Evolutionary conservation across 331 rosid genomes (phyloP).

Genomic region (Pyrus hybrid): DNA sequence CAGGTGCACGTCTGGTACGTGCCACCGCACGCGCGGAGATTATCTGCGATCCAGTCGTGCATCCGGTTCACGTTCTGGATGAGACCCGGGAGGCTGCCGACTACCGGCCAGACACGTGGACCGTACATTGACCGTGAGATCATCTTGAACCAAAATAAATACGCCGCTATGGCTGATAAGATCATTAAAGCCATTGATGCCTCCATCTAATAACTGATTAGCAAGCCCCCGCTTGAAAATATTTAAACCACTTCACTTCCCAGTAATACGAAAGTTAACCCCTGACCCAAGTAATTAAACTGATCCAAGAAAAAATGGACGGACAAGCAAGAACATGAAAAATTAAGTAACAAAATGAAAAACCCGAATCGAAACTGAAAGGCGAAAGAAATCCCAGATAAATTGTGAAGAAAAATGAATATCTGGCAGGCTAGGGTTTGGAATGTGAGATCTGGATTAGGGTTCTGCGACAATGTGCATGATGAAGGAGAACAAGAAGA

Average conservation of each 20-base stretch:
- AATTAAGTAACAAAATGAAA: too few relatives aligned
- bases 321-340: not conserved
- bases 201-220: slow-evolving; percentile 37
- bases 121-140: slow-evolving; percentile 41
- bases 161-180: slow-evolving; percentile 41
- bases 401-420: not conserved
- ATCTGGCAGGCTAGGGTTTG: not conserved
- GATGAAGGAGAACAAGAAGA: not conserved
- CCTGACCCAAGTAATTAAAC: not conserved
- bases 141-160: slow-evolving; percentile 51
- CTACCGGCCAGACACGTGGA: slow-evolving; percentile 81
- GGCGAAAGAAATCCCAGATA: not conserved
- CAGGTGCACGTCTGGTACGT: slow-evolving; percentile 77
- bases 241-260: not conserved
- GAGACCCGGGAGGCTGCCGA: slow-evolving; percentile 76
- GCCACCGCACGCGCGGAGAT: slow-evolving; percentile 66
- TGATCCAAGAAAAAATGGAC: not conserved
- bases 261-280: not conserved
- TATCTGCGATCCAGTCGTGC: slow-evolving; percentile 87
- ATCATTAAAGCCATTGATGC: slow-evolving; percentile 31
- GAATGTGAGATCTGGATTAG: not conserved
- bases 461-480: not conserved
- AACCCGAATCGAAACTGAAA: not conserved
- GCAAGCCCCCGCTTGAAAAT: not conserved
- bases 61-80: slow-evolving; percentile 45